Base-by-base conservation (phyloP, 1,284 basidiomycete species). In the Puccinia horiana region DNA sequence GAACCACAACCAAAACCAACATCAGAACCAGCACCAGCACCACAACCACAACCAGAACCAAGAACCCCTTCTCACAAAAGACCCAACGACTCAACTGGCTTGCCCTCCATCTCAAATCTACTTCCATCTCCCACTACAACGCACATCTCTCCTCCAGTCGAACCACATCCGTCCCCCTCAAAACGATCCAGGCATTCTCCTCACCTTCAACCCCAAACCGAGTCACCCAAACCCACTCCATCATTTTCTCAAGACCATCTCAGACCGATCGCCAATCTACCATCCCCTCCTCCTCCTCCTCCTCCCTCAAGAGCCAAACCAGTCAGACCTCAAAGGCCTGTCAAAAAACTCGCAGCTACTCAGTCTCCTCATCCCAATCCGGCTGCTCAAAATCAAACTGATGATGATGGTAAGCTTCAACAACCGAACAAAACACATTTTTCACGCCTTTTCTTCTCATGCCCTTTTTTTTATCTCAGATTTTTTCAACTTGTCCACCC, bases 401-500 rank as follows among this genome's bases (percentile, higher is more conserved):
- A 58, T 58, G 56, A 58, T n/a, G 56, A 58, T 29, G 56, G 56
- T 58, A 58, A 58, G 56, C 9, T 58, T 58, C 29, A 58, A 5
- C 29, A n/a, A n/a, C 5, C 6, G 12, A 32, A 32, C 9, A 63
- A 63, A 63, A 63, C 2, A 63, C 5, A 14, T 63, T 63, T 37
- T 63, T 37, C n/a, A 12, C 20, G 8, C 35, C 14, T 52, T 74
- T 18, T 29, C 52, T 54, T 40, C 20, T 29, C 47, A n/a, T 54
- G 20, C n/a, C 14, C 20, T 49, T 49, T 0, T 8, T 29, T 29
- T 52, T 74, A 29, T 40, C 32, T 16, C 54, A 79, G 76, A 79
- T 79, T 79, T 79, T 37, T 79, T 65, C 26, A 79, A 79, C 54
- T 54, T 79, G 29, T 67, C 76, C n/a, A 54, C 44, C 37, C 76